Base-by-base conservation (phyloP, 306 rosid species). In the Sicyos edulis region DNA sequence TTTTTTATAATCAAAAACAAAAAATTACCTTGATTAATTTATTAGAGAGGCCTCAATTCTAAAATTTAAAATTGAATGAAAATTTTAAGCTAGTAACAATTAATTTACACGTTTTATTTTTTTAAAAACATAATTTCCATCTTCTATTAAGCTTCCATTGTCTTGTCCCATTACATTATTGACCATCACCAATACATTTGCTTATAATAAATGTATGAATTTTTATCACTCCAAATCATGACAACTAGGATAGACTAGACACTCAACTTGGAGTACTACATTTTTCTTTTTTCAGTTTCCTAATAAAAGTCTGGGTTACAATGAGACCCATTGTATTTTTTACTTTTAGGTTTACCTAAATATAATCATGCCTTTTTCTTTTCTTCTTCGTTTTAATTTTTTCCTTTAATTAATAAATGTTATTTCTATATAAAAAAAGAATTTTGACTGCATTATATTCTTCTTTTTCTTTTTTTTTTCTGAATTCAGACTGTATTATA, bases 231-330 rank as follows among this genome's bases (percentile, higher is more conserved):
- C 66, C 66, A 13, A 32, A 26, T 60, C 66, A 60, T 60, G 66
- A 60, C 66, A 60, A 13, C 65, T 59, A 59, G 26, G 66, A 26
- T 60, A 60, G 66, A 60, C 19, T 29, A 60, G 66, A 60, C 20
- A 7, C 44, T 26, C 66, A 3, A 60, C 20, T 26, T 60, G 16
- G 8, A 26, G 44, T 26, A 26, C 29, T 26, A 26, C 29, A 26
- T 26, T 26, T 26, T 26, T 26, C 29, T 26, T 26, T 26, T 26
- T 26, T 26, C 29, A 26, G 29, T 26, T 26, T 26, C 29, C 29
- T 26, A 26, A 26, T 26, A 26, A 26, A 26, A 26, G 29, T 26
- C 29, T 26, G 29, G 29, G 29, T 26, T 26, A 58, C 40, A 58
- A 58, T 58, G 37, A 32, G n/a, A 13, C 64, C 10, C 64, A 24